phyloP scores from a whole-genome alignment of 257 asterid genomes.

The Rhazya stricta region DNA sequence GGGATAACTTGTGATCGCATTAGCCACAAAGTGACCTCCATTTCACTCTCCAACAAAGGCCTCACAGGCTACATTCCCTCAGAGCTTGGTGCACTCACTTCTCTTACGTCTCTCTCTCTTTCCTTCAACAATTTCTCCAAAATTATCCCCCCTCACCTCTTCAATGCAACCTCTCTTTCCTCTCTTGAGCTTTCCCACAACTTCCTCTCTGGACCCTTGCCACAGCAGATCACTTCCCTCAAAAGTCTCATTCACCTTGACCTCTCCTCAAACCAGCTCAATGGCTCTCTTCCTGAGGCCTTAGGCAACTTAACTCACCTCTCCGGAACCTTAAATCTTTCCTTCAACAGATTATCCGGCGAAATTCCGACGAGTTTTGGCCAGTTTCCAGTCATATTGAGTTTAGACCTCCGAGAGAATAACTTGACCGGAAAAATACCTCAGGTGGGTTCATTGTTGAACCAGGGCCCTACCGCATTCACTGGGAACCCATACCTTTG shows the following conservation, averaged over 20 bases:
- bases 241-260: slow-evolving; percentile 59
- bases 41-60: slow-evolving; percentile 55
- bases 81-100: slow-evolving; percentile 70
- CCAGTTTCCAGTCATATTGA: slow-evolving; percentile 63
- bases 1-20: slow-evolving; percentile 69
- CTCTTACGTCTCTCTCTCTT: slow-evolving; percentile 35
- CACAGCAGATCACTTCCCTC: slow-evolving; percentile 56
- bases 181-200: slow-evolving; percentile 71
- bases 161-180: slow-evolving; percentile 36
- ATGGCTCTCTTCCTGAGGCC: slow-evolving; percentile 60
- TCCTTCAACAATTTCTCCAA: slow-evolving; percentile 41
- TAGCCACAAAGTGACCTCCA: slow-evolving; percentile 47
- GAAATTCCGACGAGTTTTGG: slow-evolving; percentile 76
- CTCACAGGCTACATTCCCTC: slow-evolving; percentile 90
- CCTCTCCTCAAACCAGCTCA: slow-evolving; percentile 63
- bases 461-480: slow-evolving; percentile 98
- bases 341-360: slow-evolving; percentile 68
- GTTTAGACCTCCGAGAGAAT: slow-evolving; percentile 67
- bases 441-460: slow-evolving; percentile 64
- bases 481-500: slow-evolving; percentile 76
- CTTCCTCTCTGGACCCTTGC: slow-evolving; percentile 63
- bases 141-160: slow-evolving; percentile 36
- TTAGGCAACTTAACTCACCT: slow-evolving; percentile 49
- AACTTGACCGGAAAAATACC: slow-evolving; percentile 86
- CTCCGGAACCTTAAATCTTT: slow-evolving; percentile 73